Conservation (phyloP, 2,329 filamentous ascomycete species). For the Calonectria ilicicola region DNA sequence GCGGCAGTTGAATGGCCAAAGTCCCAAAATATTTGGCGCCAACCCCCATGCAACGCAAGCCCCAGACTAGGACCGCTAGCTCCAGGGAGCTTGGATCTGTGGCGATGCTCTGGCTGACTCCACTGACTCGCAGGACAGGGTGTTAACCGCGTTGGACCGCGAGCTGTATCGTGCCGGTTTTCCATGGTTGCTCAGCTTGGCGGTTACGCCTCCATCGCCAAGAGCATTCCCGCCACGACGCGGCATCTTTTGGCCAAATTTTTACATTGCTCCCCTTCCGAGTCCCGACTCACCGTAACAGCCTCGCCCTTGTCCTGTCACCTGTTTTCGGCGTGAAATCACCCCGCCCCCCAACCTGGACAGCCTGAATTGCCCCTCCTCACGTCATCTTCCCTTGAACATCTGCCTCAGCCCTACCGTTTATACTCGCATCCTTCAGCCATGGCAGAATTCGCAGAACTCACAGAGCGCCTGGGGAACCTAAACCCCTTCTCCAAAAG, state of each 20-base stretch:
- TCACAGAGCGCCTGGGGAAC: conserved; percentile 43
- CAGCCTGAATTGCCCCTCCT: conserved; percentile 22
- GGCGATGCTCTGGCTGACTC: conserved; percentile 34
- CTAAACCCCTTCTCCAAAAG: conserved; percentile 48
- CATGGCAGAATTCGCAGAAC: conserved; percentile 44
- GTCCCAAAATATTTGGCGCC: conserved; percentile 16
- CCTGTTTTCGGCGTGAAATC: neutral
- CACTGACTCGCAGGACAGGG: conserved; percentile 33
- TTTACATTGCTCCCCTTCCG: neutral
- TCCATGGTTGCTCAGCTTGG: conserved; percentile 7
- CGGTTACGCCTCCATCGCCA: conserved; percentile 13
- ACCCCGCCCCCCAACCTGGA: conserved; percentile 22
- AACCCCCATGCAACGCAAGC: neutral
- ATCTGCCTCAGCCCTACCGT: conserved; percentile 10
- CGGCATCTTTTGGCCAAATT: neutral
- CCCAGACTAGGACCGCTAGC: conserved; percentile 8
- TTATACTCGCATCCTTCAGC: neutral
- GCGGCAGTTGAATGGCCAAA: conserved; percentile 4
- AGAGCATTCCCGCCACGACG: neutral
- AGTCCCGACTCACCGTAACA: neutral
- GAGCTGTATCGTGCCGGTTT: conserved; percentile 6
- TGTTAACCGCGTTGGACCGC: conserved; percentile 19
- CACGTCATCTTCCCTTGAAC: conserved; percentile 24
- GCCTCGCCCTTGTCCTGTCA: neutral
- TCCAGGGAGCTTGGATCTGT: conserved; percentile 17